Evolutionary conservation across 179 eudicot genomes (phyloP).

Genomic region (Silene vulgaris): DNA sequence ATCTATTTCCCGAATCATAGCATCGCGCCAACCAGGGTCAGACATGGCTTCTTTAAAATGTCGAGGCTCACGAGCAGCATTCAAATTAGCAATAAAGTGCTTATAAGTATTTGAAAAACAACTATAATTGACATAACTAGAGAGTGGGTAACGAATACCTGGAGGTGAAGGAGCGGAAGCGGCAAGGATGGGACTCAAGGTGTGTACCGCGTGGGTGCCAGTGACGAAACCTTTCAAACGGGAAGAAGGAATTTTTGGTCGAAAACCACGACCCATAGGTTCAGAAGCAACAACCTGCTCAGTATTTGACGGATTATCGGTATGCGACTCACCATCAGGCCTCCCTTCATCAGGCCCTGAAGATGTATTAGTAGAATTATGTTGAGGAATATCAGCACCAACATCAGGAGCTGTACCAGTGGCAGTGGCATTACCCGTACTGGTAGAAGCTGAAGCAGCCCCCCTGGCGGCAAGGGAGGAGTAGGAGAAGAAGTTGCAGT

Average conservation of each 20-base stretch:
- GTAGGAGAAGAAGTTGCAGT: too few species aligned
- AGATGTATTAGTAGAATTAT: too few species aligned
- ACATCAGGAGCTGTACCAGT: too few species aligned
- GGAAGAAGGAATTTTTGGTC: neutral
- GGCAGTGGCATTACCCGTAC: too few species aligned
- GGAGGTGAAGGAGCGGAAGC: neutral
- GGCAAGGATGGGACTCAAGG: neutral
- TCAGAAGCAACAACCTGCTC: too few species aligned
- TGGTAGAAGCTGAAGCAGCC: too few species aligned
- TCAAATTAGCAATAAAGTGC: neutral
- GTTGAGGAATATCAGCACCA: too few species aligned
- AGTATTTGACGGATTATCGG: too few species aligned
- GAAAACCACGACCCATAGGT: neutral
- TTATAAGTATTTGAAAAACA: neutral
- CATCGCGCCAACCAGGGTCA: neutral
- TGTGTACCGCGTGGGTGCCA: neutral
- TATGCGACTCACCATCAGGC: too few species aligned
- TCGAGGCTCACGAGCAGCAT: neutral
- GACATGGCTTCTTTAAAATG: neutral
- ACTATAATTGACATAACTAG: neutral
- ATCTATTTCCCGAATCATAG: neutral
- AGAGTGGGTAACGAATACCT: neutral
- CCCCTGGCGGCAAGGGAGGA: too few species aligned
- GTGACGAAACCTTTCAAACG: neutral
- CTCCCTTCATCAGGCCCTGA: too few species aligned